Conservation (phyloP, 192 early-diverging fungal species). For the Gonapodya prolifera region DNA sequence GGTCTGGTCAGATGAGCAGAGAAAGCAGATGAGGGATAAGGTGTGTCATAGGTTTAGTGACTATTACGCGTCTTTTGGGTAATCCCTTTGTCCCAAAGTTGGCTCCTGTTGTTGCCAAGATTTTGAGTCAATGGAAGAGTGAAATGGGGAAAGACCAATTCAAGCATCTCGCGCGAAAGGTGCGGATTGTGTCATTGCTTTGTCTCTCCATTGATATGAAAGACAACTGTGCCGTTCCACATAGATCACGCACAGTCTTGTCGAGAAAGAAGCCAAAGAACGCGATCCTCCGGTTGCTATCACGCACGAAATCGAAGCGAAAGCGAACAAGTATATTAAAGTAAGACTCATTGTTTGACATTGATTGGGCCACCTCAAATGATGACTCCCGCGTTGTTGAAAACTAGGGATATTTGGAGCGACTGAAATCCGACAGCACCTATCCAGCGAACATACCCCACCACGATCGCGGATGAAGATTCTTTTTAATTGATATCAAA, state of each 20-base stretch:
- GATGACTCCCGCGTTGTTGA: too few relatives aligned
- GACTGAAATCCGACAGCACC: background rate
- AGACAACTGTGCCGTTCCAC: too few relatives aligned
- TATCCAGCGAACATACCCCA: background rate
- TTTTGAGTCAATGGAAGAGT: conserved; percentile 1
- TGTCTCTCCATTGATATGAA: too few relatives aligned
- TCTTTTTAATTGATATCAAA: background rate
- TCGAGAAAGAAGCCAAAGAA: background rate
- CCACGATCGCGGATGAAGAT: background rate
- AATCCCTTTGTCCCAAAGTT: background rate
- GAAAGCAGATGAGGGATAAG: background rate
- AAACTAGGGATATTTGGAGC: background rate
- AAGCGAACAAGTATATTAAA: background rate
- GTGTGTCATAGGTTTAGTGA: background rate
- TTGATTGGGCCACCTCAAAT: background rate
- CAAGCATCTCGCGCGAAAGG: background rate
- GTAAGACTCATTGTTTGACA: background rate
- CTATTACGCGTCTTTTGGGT: background rate
- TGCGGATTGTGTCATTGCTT: background rate
- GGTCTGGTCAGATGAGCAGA: background rate
- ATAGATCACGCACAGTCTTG: background rate
- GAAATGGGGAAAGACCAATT: conserved; percentile 1
- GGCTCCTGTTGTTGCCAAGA: background rate
- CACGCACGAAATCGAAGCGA: background rate
- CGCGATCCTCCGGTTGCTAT: background rate